Base-by-base conservation (phyloP, 1,284 basidiomycete species). In the Puccinia polysora region DNA sequence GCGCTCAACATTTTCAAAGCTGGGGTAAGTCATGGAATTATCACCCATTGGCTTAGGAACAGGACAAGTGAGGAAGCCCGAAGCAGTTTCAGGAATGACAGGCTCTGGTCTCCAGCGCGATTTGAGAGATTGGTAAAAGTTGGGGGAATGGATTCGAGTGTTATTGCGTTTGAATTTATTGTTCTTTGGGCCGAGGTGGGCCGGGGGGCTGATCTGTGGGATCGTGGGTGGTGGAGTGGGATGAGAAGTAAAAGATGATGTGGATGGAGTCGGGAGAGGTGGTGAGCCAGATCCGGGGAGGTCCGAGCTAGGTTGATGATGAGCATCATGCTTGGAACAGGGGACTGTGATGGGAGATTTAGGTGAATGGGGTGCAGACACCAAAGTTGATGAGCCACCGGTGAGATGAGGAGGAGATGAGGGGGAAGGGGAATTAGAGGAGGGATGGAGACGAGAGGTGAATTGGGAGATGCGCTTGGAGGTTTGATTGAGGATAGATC, bases 111-210 rank as follows among this genome's bases (percentile, higher is more conserved):
- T 68, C 65, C 65, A 68, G 40, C 65, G 43, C 55, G 55, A 56
- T 53, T 68, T 68, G 65, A 68, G 65, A 28, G 65, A 68, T 25
- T 58, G 65, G 18, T 68, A 68, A 34, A 68, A 68, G 43, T 56
- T 56, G 28, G 65, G 65, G 23, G 65, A 68, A 43, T 68, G 65
- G 28, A 68, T 55, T 18, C 65, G 52, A 38, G 43, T 55, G 25
- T 59, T 68, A 28, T 45, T 68, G 20, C 55, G 52, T 28, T 56
- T 56, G 36, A 56, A 20, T 23, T 49, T 49, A 32, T 18, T 32
- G 18, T n/a, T 5, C 7, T 32, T 28, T 56, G 18, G 52, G 38
- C 14, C 4, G 32, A 30, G 15, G 30, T 68, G 32, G 8, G 25
- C n/a, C n/a, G 34, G 45, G 15, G 50, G 28, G 20, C 18, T 34